Evolutionary conservation across 2,329 filamentous ascomycete genomes (phyloP).

Genomic region (Fusarium equiseti): DNA sequence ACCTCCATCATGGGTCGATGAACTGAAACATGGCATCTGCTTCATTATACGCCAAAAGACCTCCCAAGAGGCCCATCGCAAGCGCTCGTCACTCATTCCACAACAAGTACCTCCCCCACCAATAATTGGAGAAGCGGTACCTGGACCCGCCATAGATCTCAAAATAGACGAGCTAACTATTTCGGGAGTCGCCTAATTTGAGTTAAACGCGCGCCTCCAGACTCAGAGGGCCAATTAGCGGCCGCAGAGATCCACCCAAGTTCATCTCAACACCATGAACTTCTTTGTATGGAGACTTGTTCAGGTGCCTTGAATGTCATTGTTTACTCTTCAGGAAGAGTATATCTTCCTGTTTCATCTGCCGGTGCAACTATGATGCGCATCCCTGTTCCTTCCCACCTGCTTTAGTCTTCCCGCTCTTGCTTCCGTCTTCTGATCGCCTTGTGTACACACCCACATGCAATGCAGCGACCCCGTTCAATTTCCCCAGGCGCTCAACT

Average conservation of each 20-base stretch:
- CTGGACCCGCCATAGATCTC: neutral
- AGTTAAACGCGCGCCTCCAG: conserved; percentile 47
- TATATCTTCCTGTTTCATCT: conserved; percentile 12
- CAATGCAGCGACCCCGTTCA: conserved; percentile 47
- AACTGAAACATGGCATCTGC: conserved; percentile 42
- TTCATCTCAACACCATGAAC: conserved; percentile 38
- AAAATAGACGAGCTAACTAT: conserved; percentile 45
- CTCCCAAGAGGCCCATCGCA: conserved; percentile 7
- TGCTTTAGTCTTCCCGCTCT: conserved; percentile 30
- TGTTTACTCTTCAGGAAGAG: neutral
- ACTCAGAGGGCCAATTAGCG: conserved; percentile 31
- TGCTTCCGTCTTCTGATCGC: conserved; percentile 23
- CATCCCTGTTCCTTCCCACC: conserved; percentile 18
- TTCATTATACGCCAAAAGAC: conserved; percentile 38
- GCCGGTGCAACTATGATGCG: conserved; percentile 38
- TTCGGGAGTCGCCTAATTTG: conserved; percentile 36
- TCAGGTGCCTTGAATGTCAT: neutral
- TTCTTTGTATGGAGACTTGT: neutral
- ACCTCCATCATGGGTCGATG: neutral
- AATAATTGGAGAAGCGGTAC: conserved; percentile 21
- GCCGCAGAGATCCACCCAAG: conserved; percentile 22
- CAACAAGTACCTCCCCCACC: conserved; percentile 29
- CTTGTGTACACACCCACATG: conserved; percentile 35
- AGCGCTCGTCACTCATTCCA: conserved; percentile 31
- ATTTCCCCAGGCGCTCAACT: conserved; percentile 44